Conservation (phyloP, 371 early-diverging fungal genomes). For the Mucor indicus region DNA sequence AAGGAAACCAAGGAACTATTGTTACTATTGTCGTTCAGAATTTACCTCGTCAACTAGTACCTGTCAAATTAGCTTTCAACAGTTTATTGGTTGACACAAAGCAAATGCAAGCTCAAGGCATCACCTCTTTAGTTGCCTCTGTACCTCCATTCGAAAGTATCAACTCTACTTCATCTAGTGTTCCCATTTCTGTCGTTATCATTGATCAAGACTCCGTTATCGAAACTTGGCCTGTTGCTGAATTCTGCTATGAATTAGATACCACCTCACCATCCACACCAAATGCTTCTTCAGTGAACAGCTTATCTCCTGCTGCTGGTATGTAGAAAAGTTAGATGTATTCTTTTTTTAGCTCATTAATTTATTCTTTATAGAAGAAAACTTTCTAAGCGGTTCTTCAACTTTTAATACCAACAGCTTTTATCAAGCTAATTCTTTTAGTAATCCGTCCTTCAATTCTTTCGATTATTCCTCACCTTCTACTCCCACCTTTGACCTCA, state of each 20-base stretch:
- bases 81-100: slow-evolving; percentile 32
- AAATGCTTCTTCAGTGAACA: not conserved
- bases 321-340: not conserved
- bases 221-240: slow-evolving; percentile 26
- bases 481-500: too few species aligned
- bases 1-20: slow-evolving; percentile 10
- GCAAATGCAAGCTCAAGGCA: slow-evolving; percentile 25
- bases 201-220: slow-evolving; percentile 20
- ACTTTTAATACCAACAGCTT: slow-evolving; percentile 1
- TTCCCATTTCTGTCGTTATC: slow-evolving; percentile 27
- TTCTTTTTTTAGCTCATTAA: too few species aligned
- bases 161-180: slow-evolving; percentile 7
- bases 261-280: not conserved
- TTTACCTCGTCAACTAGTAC: slow-evolving; percentile 6
- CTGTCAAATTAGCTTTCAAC: slow-evolving; percentile 32
- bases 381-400: slow-evolving; percentile 11
- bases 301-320: not conserved
- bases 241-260: slow-evolving; percentile 25
- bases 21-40: slow-evolving; percentile 13
- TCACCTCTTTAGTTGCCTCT: slow-evolving; percentile 26
- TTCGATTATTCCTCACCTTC: too few species aligned
- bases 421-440: slow-evolving; percentile 10
- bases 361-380: slow-evolving; percentile 5
- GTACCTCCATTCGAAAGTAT: slow-evolving; percentile 17
- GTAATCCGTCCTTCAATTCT: too few species aligned